phyloP scores from a whole-genome alignment of 169 alveolate species.

The Plasmodium cynomolgi region DNA sequence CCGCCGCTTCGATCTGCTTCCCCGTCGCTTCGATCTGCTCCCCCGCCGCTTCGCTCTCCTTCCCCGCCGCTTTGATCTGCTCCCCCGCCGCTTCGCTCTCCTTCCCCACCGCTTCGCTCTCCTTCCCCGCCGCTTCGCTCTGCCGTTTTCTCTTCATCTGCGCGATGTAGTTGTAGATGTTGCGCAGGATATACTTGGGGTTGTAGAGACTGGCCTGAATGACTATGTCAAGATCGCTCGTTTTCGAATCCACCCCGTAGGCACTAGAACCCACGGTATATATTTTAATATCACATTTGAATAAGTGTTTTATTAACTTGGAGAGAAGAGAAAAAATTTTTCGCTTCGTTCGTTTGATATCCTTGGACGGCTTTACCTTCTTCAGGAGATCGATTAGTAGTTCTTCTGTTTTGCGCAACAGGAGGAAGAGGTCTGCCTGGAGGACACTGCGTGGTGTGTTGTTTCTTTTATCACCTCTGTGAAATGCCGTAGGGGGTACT shows the following conservation, averaged over 20 bases:
- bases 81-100: neutral
- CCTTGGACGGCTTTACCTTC: constrained; percentile 64
- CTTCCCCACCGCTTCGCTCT: too few species aligned
- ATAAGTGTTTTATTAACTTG: constrained; percentile 76
- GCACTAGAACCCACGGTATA: constrained; percentile 87
- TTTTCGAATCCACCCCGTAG: constrained; percentile 84
- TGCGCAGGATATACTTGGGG: constrained; percentile 79
- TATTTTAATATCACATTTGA: constrained; percentile 78
- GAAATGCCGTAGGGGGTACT: neutral
- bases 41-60: neutral
- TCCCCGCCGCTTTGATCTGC: neutral
- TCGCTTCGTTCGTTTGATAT: constrained; percentile 35
- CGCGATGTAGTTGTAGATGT: constrained; percentile 76
- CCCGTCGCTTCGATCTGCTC: too few species aligned
- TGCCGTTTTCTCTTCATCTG: constrained; percentile 45
- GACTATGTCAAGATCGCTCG: constrained; percentile 85
- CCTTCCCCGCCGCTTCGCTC: neutral
- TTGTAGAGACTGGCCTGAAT: constrained; percentile 76
- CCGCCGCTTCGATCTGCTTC: neutral
- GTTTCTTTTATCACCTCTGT: neutral
- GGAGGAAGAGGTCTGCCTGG: neutral
- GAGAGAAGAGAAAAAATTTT: constrained; percentile 14
- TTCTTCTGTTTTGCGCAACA: constrained; percentile 22
- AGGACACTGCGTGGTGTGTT: neutral
- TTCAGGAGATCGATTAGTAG: constrained; percentile 18